A percentile compares a stretch with the other conserved stretches of the same genome.
These are phyloP conservation scores for Colletotrichum ledebouriae DNA, from an alignment of 2,329 filamentous ascomycete species.

Conservation along the genomic window DNA sequence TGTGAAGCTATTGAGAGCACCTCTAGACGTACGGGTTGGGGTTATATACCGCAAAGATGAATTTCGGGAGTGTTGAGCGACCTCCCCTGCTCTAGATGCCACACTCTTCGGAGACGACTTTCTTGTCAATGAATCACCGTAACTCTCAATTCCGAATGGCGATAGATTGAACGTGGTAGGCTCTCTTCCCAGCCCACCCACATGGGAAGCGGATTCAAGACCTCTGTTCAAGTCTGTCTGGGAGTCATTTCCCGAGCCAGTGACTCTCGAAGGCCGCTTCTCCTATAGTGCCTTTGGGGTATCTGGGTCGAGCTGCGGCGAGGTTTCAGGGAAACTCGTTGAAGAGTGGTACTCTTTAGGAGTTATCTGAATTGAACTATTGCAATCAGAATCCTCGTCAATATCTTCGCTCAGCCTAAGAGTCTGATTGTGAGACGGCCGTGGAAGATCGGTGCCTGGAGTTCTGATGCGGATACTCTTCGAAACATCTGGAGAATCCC, in stretches of 20 bases:
- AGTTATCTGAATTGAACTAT: conserved; percentile 28
- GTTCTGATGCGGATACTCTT: not conserved
- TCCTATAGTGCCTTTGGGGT: conserved; percentile 23
- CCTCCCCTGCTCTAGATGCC: conserved; percentile 26
- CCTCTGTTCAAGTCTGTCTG: not conserved
- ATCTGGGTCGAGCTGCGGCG: not conserved
- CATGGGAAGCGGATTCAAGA: not conserved
- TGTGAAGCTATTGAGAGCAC: conserved; percentile 1
- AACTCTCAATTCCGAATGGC: not conserved
- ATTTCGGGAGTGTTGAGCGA: conserved; percentile 28
- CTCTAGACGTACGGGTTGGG: conserved; percentile 11
- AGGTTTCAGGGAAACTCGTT: not conserved
- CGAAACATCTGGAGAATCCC: too few relatives aligned
- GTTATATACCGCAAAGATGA: conserved; percentile 21
- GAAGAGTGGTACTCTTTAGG: conserved; percentile 27
- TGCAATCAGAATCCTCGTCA: not conserved
- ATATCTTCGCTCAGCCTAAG: not conserved
- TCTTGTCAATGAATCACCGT: not conserved
- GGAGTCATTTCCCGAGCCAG: not conserved
- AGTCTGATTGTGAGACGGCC: not conserved
- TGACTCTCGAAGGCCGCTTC: conserved; percentile 2
- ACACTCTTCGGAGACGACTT: conserved; percentile 27
- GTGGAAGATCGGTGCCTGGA: not conserved
- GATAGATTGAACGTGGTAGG: not conserved
- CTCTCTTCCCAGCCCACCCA: not conserved